Evolutionary conservation across 2,329 filamentous ascomycete genomes (phyloP).

Genomic region (Penicillium decumbens): DNA sequence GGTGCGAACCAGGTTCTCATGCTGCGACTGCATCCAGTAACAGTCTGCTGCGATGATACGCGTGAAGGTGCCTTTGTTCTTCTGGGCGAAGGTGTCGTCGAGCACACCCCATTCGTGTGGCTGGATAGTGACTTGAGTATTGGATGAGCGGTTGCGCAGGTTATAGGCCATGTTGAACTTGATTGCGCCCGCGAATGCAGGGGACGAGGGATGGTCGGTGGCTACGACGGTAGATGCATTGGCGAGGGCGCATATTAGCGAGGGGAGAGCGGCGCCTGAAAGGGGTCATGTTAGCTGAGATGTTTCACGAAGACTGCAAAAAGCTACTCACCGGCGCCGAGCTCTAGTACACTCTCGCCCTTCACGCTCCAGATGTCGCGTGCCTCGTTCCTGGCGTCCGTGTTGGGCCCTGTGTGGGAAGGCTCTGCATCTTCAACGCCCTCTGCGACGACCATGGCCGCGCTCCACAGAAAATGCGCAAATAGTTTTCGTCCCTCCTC

Average conservation of each 20-base stretch:
- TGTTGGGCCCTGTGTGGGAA: background rate
- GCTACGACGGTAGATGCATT: conserved; percentile 42
- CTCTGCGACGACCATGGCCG: conserved; percentile 44
- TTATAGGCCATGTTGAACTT: conserved; percentile 48
- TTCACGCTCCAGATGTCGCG: conserved; percentile 41
- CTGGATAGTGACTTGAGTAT: conserved; percentile 35
- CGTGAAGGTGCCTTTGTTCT: conserved; percentile 43
- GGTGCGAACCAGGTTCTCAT: conserved; percentile 52
- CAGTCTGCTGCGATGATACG: conserved; percentile 58
- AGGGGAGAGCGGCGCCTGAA: conserved; percentile 42
- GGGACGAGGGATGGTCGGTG: conserved; percentile 49
- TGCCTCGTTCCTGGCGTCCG: conserved; percentile 7
- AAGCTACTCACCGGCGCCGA: conserved; percentile 55
- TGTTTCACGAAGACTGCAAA: no score
- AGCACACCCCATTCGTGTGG: conserved; percentile 54
- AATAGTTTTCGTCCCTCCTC: conserved; percentile 52
- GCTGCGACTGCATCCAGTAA: conserved; percentile 56
- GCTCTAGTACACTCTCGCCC: conserved; percentile 52
- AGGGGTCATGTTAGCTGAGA: background rate
- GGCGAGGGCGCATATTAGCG: conserved; percentile 36
- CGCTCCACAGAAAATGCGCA: conserved; percentile 59
- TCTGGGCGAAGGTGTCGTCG: conserved; percentile 35
- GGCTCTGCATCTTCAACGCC: conserved; percentile 35
- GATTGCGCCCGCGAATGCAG: conserved; percentile 42
- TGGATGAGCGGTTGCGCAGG: conserved; percentile 25